phyloP scores from a whole-genome alignment of 805 yeast species.

The Torulaspora gathmanii region DNA sequence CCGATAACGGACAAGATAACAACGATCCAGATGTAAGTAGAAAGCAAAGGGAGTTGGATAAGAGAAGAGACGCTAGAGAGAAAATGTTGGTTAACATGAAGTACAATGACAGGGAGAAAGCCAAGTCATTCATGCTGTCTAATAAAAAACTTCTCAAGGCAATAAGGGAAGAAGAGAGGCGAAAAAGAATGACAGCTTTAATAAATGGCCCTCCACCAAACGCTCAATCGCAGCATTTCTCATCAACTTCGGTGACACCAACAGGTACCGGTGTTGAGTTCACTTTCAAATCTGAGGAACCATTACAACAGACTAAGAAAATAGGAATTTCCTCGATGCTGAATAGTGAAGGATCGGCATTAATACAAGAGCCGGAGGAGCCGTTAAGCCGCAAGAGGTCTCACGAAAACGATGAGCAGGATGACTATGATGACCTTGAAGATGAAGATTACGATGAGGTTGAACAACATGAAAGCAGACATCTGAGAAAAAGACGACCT shows the following conservation, averaged over 20 bases:
- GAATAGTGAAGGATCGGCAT: conserved; percentile 18
- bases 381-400: conserved; percentile 4
- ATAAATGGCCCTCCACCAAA: conserved; percentile 12
- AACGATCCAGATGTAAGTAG: conserved; percentile 5
- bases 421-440: conserved; percentile 14
- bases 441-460: conserved; percentile 14
- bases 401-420: conserved; percentile 25
- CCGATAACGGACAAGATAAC: conserved; percentile 6
- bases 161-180: conserved; percentile 33
- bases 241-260: conserved; percentile 1
- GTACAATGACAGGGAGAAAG: conserved; percentile 33
- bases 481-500: conserved; percentile 13
- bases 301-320: conserved; percentile 15
- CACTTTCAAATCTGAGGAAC: conserved; percentile 8
- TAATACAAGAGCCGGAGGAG: neutral
- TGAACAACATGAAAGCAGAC: conserved; percentile 10
- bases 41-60: conserved; percentile 32
- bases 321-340: conserved; percentile 28
- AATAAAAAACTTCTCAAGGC: conserved; percentile 33
- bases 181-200: conserved; percentile 29
- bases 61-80: conserved; percentile 32
- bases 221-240: conserved; percentile 2
- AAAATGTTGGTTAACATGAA: conserved; percentile 35
- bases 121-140: conserved; percentile 34
- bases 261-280: conserved; percentile 5